A percentile compares a stretch with the other conserved stretches of the same genome.
Conservation (phyloP, 1,139 yeast species). For the Magnusiomyces starmeri region DNA sequence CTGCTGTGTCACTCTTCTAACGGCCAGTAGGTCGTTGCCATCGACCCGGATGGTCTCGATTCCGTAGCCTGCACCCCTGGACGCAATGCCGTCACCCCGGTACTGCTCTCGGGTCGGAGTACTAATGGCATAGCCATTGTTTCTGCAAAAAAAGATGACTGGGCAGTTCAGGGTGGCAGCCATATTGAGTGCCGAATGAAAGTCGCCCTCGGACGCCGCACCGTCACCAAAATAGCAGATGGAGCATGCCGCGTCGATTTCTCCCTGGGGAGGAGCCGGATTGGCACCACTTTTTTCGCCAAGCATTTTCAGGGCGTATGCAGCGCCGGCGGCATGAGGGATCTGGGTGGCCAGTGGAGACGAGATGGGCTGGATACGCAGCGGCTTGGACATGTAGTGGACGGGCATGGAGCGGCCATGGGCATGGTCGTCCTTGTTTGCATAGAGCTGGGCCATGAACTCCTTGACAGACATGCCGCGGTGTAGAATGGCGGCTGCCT, state of each 20-base stretch:
- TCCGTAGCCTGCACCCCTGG: slow-evolving; percentile 34
- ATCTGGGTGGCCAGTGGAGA: slow-evolving; percentile 35
- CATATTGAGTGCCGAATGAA: slow-evolving; percentile 35
- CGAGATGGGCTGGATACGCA: slow-evolving; percentile 34
- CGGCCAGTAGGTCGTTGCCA: slow-evolving; percentile 35
- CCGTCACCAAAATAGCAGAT: slow-evolving; percentile 36
- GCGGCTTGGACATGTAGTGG: slow-evolving; percentile 29
- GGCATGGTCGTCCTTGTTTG: slow-evolving; percentile 31
- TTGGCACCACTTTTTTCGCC: slow-evolving; percentile 16
- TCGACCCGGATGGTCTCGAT: slow-evolving; percentile 35
- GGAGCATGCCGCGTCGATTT: slow-evolving; percentile 20
- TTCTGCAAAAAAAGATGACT: slow-evolving; percentile 32
- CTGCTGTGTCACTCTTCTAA: slow-evolving; percentile 28
- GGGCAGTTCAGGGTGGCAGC: slow-evolving; percentile 36
- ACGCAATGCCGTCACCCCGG: slow-evolving; percentile 35
- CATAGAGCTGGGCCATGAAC: slow-evolving; percentile 33
- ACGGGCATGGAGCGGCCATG: slow-evolving; percentile 35
- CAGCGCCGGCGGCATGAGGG: slow-evolving; percentile 37
- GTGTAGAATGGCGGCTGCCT: slow-evolving; percentile 32
- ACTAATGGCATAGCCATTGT: slow-evolving; percentile 36
- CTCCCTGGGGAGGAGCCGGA: slow-evolving; percentile 13
- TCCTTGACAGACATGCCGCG: slow-evolving; percentile 33
- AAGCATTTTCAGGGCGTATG: slow-evolving; percentile 32
- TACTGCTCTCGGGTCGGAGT: slow-evolving; percentile 35
- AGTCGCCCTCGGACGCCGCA: slow-evolving; percentile 36